Evolutionary conservation across 257 asterid species (phyloP).

Genomic region (Ballota nigra): DNA sequence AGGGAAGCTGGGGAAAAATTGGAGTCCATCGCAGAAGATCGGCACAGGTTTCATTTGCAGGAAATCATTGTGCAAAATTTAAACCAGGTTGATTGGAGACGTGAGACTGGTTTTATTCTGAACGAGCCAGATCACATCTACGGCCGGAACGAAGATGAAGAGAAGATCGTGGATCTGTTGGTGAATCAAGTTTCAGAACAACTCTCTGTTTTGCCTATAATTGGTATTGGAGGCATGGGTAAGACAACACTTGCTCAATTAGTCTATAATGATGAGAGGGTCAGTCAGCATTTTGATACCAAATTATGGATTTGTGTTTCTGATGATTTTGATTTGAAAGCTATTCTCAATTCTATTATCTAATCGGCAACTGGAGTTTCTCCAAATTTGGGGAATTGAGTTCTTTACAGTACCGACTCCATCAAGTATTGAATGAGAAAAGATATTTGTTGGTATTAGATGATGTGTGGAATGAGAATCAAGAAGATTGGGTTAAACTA

Average conservation of each 20-base stretch:
- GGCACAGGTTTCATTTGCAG: constrained; percentile 5
- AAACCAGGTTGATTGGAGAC: constrained; percentile 9
- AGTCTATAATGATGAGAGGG: constrained; percentile 17
- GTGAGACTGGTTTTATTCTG: constrained; percentile 23
- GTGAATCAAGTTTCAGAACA: not conserved
- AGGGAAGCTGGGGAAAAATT: constrained; percentile 14
- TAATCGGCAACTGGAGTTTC: constrained; percentile 7
- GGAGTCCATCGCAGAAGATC: constrained; percentile 15
- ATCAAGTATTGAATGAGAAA: not conserved
- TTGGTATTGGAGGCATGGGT: constrained; percentile 29
- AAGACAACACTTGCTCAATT: constrained; percentile 32
- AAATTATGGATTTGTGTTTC: constrained; percentile 30
- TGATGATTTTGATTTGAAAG: no score
- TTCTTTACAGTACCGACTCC: constrained; percentile 20
- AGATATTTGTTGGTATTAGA: constrained; percentile 18
- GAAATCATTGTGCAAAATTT: not conserved
- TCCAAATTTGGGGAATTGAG: constrained; percentile 6
- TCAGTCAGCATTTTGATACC: constrained; percentile 16
- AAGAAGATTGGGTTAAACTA: constrained; percentile 24
- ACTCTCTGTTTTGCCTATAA: constrained; percentile 25
- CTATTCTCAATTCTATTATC: not conserved
- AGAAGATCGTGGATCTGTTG: constrained; percentile 24
- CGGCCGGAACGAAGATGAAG: constrained; percentile 29
- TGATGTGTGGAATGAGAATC: constrained; percentile 37
- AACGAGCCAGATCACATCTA: constrained; percentile 5